Percentiles rank a stretch among this genome's conserved stretches.
phyloP scores from a whole-genome alignment of 768 basidiomycete species.

The Leccinum truebloodii region DNA sequence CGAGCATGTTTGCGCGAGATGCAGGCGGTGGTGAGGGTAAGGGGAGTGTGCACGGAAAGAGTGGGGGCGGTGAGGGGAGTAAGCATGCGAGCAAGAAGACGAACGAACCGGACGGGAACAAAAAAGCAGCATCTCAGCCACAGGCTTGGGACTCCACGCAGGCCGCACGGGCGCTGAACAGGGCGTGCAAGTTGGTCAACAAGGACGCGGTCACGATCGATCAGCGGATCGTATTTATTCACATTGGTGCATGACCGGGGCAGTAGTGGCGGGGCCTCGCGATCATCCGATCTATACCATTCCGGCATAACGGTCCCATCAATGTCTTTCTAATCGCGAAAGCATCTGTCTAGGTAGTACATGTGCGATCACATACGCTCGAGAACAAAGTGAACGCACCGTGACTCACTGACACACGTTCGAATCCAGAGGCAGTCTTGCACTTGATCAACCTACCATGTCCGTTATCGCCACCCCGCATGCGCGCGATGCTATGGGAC shows the following conservation, averaged over 20 bases:
- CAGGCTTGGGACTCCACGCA: slow-evolving; percentile 12
- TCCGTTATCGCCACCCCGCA: no score
- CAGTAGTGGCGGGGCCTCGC: no score
- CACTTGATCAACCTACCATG: no score
- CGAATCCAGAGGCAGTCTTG: no score
- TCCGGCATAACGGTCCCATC: no score
- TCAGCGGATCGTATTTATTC: slow-evolving; percentile 30
- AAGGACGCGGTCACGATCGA: slow-evolving; percentile 24
- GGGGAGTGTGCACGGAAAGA: background rate
- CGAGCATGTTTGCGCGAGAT: slow-evolving; percentile 12
- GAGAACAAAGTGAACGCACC: no score
- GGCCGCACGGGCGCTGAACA: slow-evolving; percentile 23
- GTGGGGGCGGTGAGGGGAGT: background rate
- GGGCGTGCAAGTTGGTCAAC: slow-evolving; percentile 22
- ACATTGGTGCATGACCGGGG: slow-evolving; percentile 19
- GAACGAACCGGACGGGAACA: background rate
- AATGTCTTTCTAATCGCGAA: no score
- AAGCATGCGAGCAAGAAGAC: background rate
- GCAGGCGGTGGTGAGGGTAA: background rate
- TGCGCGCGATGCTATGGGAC: no score
- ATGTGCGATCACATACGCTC: no score
- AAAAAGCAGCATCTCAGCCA: background rate
- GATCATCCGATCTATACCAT: no score
- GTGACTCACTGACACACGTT: no score
- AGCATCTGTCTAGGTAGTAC: no score